These are phyloP conservation scores for Nicotiana knightiana DNA, from an alignment of 257 asterid genomes.

Conservation along the genomic window DNA sequence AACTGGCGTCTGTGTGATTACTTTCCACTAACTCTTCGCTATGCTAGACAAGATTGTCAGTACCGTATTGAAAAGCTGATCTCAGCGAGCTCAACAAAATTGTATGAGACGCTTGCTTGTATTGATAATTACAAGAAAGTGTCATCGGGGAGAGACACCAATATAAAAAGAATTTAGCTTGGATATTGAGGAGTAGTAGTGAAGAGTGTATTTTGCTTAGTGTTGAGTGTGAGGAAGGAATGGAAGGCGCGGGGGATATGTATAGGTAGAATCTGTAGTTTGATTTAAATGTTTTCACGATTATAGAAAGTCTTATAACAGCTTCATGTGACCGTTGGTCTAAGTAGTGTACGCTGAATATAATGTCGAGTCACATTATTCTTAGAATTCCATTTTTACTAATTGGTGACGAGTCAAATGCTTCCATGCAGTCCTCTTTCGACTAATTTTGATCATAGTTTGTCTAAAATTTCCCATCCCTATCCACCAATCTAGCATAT, in stretches of 20 bases:
- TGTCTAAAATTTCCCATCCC: too few relatives aligned
- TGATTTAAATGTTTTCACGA: conserved; percentile 75
- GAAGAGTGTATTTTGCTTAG: not conserved
- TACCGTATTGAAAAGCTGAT: not conserved
- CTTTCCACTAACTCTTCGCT: not conserved
- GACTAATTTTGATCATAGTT: too few relatives aligned
- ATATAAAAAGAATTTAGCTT: not conserved
- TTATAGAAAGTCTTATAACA: conserved; percentile 24
- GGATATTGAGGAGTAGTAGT: not conserved
- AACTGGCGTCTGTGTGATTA: not conserved
- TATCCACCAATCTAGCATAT: too few relatives aligned
- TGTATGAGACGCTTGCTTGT: not conserved
- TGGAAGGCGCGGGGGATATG: conserved; percentile 47
- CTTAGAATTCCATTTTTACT: too few relatives aligned
- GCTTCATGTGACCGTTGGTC: conserved; percentile 9
- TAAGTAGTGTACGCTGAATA: conserved; percentile 2
- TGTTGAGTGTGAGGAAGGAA: conserved; percentile 19
- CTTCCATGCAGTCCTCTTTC: too few relatives aligned
- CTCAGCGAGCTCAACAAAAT: not conserved
- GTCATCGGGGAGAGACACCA: not conserved
- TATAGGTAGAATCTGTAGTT: conserved; percentile 38
- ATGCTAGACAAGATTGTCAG: not conserved
- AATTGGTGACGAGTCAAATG: too few relatives aligned
- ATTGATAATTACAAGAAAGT: not conserved
- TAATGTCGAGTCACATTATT: conserved; percentile 7